Evolutionary conservation across 2,329 filamentous ascomycete genomes (phyloP), one percentile per base, ranked within the genome.

Genomic region (Alternaria metachromatica): DNA sequence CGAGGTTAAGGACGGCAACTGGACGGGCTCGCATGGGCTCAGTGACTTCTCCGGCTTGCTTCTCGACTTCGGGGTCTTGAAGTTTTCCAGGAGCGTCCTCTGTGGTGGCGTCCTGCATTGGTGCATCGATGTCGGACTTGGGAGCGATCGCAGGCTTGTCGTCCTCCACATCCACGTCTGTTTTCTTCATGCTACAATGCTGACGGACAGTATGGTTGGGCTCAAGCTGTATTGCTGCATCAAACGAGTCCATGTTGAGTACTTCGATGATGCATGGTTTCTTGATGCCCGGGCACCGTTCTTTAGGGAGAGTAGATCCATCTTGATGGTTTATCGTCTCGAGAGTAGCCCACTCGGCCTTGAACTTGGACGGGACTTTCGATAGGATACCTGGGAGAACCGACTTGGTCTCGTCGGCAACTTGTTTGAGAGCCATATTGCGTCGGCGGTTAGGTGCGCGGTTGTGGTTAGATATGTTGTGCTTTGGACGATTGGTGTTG

Each of bases 1-100:
- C 89, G 80, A 91, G 87, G 71, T 92, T 92, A 62, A 92, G 81
- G 23, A 91, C 84, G 30, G 84, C 86, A n/a, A 90, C 84, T 8
- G 81, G 81, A 20, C 48, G 43, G 28, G 53, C 41, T 48, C 20
- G 51, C 33, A 28, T 41, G n/a, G 28, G 13, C 18, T 6, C 2
- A 20, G 3, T 53, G 49, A 13, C 7, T 9, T 46, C 11, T 46
- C 20, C 21, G 13, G 44, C 11, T 20, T 46, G 44, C 20, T 21
- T 46, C 44, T 6, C 3, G 20, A 23, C 6, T 46, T 46, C 44
- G 20, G 44, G 7, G 20, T 46, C 44, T 23, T 46, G 44, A 41
- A 41, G 37, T 18, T 41, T 46, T 20, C 13, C 44, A 1, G 11
- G 48, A 18, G 12, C 49, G 18, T 33, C 13, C 28, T 53, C 26